Evolutionary conservation across 2,329 filamentous ascomycete genomes (phyloP).

Genomic region (Fusarium sp.): DNA sequence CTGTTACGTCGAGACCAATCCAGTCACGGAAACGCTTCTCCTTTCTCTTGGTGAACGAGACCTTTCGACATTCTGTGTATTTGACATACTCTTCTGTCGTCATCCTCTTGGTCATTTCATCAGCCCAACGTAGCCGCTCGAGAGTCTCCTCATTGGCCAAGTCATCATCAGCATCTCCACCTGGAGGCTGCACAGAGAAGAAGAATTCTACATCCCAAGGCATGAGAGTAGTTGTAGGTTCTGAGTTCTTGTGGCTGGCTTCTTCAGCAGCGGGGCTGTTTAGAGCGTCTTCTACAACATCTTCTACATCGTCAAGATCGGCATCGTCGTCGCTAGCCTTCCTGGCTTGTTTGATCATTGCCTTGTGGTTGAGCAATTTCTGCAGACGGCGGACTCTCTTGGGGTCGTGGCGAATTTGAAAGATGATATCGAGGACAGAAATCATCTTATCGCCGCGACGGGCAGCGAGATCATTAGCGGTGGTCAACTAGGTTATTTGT

Average conservation of each 20-base stretch:
- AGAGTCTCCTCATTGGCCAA: constrained; percentile 83
- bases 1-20: constrained; percentile 94
- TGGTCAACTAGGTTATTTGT: constrained; percentile 71
- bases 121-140: constrained; percentile 90
- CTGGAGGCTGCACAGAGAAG: constrained; percentile 88
- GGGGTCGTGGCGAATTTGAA: constrained; percentile 94
- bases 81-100: constrained; percentile 96
- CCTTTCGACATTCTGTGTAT: constrained; percentile 96
- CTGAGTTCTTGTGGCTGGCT: constrained; percentile 72
- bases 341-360: constrained; percentile 88
- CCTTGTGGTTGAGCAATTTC: constrained; percentile 97
- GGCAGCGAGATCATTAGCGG: constrained; percentile 88
- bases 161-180: constrained; percentile 61
- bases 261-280: constrained; percentile 71
- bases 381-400: constrained; percentile 93
- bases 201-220: constrained; percentile 94
- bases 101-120: constrained; percentile 97
- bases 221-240: constrained; percentile 84
- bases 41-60: constrained; percentile 97
- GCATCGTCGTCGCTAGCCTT: constrained; percentile 59
- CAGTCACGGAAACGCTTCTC: constrained; percentile 96
- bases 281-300: constrained; percentile 73
- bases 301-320: constrained; percentile 89
- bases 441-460: constrained; percentile 91
- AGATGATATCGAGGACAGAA: constrained; percentile 90